Conservation (phyloP, 176 grass and related monocot species). For the Eleusine indica region DNA sequence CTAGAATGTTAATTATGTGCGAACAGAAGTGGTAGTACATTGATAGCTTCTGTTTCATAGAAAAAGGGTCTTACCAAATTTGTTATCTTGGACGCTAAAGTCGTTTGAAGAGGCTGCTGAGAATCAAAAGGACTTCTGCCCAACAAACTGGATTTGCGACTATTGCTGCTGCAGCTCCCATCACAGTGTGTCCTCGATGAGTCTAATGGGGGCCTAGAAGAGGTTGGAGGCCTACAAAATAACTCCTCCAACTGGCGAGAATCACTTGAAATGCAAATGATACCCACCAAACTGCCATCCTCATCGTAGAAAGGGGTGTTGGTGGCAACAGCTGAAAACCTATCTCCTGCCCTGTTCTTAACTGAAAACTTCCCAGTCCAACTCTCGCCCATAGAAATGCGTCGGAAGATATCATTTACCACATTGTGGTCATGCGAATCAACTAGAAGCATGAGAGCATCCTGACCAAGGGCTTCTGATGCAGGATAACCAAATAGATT, state of each 20-base stretch:
- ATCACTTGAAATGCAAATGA: constrained; percentile 90
- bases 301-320: constrained; percentile 94
- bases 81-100: constrained; percentile 86
- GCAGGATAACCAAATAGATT: constrained; percentile 80
- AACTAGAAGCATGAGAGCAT: constrained; percentile 72
- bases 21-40: background rate
- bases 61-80: constrained; percentile 75
- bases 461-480: constrained; percentile 81
- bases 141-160: constrained; percentile 52
- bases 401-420: constrained; percentile 63
- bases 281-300: constrained; percentile 77
- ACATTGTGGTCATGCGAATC: constrained; percentile 53
- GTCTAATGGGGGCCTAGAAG: constrained; percentile 46
- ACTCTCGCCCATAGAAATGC: constrained; percentile 69
- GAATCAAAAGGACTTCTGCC: constrained; percentile 57
- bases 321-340: constrained; percentile 74
- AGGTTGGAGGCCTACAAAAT: constrained; percentile 49
- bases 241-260: constrained; percentile 59
- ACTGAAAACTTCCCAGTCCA: constrained; percentile 93
- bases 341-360: constrained; percentile 69
- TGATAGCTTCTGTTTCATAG: constrained; percentile 13
- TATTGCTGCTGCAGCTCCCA: constrained; percentile 47
- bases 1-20: background rate
- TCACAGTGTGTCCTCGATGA: constrained; percentile 37
- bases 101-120: constrained; percentile 66